Base-by-base conservation (phyloP, 179 eudicot genomes). In the Silene coronaria region DNA sequence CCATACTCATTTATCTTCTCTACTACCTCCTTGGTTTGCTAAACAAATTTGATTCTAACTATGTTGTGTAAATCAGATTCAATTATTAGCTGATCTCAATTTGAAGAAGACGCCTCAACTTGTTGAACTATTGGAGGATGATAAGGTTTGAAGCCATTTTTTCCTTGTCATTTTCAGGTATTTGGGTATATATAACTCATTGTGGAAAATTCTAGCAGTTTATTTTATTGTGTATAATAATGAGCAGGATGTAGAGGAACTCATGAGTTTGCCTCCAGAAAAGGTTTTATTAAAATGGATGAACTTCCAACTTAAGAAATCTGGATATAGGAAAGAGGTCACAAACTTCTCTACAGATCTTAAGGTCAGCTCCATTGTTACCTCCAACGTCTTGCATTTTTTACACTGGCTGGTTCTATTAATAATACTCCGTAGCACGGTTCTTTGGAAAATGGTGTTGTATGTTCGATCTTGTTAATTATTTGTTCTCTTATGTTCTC, bases 41-140 rank as follows among this genome's bases (percentile, higher is more conserved):
- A 17, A 16, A 53, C 6, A 21, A 16, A 62, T 55, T 45, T 51
- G n/a, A 57, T 75, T 38, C 48, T 48, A 21, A 69, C 51, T 19
- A 2, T 77, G 62, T 45, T 67, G 3, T 42, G 16, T 65, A 21
- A 59, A 27, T 70, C 85, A 90, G 97, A 91, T 91, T 75, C 97
- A 91, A 88, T 80, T 90, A 58, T 72, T 91, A 70, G 87, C 97
- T 70, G 88, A 87, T 78, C 88, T 91, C 79, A 84, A 89, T 65
- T 78, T 91, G 59, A 91, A 84, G 88, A 88, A 89, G 79, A 91
- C 97, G 23, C 97, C 97, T 74, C 86, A 90, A 75, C 95, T 91
- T 51, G 83, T 90, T 77, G 97, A 88, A 73, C 67, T 91, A 88
- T 86, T 89, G 69, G 97, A 90, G 61, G 94, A 90, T 57, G 83